Evolutionary conservation across 805 yeast genomes (phyloP), one percentile per base, ranked within the genome.

Genomic region (Wickerhamiella occidentalis): DNA sequence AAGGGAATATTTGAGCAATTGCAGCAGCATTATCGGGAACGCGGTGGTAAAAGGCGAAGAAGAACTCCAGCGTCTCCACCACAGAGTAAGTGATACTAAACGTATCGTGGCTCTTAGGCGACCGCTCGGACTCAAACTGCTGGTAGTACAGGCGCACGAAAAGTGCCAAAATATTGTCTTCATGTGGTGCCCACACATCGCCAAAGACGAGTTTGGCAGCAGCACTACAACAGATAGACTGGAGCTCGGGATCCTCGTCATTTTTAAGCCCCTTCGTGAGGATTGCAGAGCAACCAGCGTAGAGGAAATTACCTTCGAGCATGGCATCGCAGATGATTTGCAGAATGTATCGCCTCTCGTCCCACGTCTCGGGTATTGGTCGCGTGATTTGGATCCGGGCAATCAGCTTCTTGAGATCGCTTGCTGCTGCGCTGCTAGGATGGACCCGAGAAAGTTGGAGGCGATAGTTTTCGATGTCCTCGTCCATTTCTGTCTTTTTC

Each of bases 361-460:
- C 44, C 44, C 44, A 40, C 9, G 44, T 40, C 13, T 40, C 44
- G 3, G 44, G 30, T 6, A 40, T 40, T 12, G 30, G 30, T 13
- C 30, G 29, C 3, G 44, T 15, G 6, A 6, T 4, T 11, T 33
- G 8, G 7, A 33, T 4, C 19, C 15, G 38, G 11, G 9, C 6
- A 11, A 33, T 33, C 6, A 5, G 9, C 8, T 6, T n/a, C 19
- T 19, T 33, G 19, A 13, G 5, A 33, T 33, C 38, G 5, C 11
- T 6, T n/a, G 38, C 38, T 3, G 38, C 19, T 6, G 6, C 19
- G 15, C 38, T 33, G 15, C 38, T 19, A 33, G 38, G n/a, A 33
- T 33, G 18, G 11, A n/a, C 19, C n/a, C 38, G 38, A 11, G 19
- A 3, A 11, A 33, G 38, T 7, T 33, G 18, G 38, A 18, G 38